Evolutionary conservation across 164 flowering plant genomes (phyloP).

Genomic region (Berberis vulgaris): DNA sequence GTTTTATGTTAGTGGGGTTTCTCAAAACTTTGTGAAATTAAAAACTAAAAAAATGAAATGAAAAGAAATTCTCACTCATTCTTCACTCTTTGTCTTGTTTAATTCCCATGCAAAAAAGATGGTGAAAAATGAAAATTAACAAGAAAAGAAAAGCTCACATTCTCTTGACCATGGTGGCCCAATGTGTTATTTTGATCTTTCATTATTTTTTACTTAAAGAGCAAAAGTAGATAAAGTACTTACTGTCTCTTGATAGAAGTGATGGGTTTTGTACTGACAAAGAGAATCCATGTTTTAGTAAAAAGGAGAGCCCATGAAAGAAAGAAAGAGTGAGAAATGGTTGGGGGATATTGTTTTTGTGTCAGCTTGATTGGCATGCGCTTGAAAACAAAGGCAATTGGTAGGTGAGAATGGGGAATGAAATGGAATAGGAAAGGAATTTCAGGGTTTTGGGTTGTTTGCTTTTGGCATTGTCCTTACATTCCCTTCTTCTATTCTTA

Average conservation of each 20-base stretch:
- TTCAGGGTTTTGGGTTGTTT: slow-evolving; percentile 18
- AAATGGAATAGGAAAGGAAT: slow-evolving; percentile 6
- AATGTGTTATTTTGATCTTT: neutral
- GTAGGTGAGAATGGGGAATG: neutral
- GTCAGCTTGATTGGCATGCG: slow-evolving; percentile 42
- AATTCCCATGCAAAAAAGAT: slow-evolving; percentile 31
- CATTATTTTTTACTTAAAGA: slow-evolving; percentile 5
- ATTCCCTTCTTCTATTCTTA: slow-evolving; percentile 19
- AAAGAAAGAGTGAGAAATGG: neutral
- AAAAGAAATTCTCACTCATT: neutral
- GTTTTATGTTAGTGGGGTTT: slow-evolving; percentile 18
- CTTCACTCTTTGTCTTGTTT: slow-evolving; percentile 12
- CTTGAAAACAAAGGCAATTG: slow-evolving; percentile 7
- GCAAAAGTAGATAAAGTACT: slow-evolving; percentile 29
- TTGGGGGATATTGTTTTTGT: slow-evolving; percentile 6
- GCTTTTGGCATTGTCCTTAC: slow-evolving; percentile 28
- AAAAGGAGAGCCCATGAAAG: slow-evolving; percentile 38
- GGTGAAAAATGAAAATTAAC: neutral
- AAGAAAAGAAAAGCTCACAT: slow-evolving; percentile 4
- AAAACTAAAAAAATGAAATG: neutral
- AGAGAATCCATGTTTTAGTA: slow-evolving; percentile 46
- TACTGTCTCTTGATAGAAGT: slow-evolving; percentile 33
- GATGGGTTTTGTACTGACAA: slow-evolving; percentile 39
- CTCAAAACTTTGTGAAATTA: slow-evolving; percentile 5
- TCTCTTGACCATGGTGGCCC: slow-evolving; percentile 11